Percentiles rank a stretch among this genome's conserved stretches.
Evolutionary conservation across 1,139 yeast genomes (phyloP).

Genomic region (Diutina siamensis): DNA sequence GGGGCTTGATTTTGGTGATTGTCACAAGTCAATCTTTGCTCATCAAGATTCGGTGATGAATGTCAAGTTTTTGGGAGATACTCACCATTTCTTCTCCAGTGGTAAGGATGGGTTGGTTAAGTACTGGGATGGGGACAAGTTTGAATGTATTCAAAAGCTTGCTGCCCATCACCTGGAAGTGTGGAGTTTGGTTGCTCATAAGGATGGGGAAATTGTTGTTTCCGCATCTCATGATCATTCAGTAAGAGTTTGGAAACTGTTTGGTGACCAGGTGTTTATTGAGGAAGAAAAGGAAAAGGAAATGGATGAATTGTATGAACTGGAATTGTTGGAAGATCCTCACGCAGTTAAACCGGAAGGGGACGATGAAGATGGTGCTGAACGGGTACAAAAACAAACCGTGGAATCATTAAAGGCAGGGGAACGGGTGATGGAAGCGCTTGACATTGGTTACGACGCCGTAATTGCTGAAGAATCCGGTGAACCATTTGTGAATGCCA

Average conservation of each 20-base stretch:
- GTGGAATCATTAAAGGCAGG: constrained; percentile 91
- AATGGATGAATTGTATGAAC: constrained; percentile 83
- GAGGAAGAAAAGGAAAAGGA: constrained; percentile 97
- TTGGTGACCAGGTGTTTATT: constrained; percentile 85
- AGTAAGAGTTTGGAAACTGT: constrained; percentile 81
- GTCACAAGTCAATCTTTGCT: constrained; percentile 92
- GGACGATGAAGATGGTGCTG: constrained; percentile 45
- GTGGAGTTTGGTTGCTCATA: constrained; percentile 76
- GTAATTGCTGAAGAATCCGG: constrained; percentile 48
- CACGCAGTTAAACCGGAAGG: constrained; percentile 41
- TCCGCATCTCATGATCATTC: constrained; percentile 94
- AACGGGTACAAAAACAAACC: constrained; percentile 71
- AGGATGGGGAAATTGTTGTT: constrained; percentile 60
- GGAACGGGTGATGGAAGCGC: constrained; percentile 84
- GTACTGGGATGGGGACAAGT: constrained; percentile 98
- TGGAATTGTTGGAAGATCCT: constrained; percentile 55
- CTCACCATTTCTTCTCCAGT: constrained; percentile 82
- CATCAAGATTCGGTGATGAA: constrained; percentile 93
- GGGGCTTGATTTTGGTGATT: constrained; percentile 98
- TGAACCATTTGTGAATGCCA: constrained; percentile 34
- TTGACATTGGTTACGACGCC: constrained; percentile 73
- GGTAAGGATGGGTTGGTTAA: constrained; percentile 84
- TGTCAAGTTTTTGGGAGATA: constrained; percentile 70
- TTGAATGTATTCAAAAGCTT: constrained; percentile 82
- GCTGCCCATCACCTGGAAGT: constrained; percentile 89